These are phyloP conservation scores for Mycena chlorophos DNA, from an alignment of 768 basidiomycete genomes.

Conservation along the genomic window DNA sequence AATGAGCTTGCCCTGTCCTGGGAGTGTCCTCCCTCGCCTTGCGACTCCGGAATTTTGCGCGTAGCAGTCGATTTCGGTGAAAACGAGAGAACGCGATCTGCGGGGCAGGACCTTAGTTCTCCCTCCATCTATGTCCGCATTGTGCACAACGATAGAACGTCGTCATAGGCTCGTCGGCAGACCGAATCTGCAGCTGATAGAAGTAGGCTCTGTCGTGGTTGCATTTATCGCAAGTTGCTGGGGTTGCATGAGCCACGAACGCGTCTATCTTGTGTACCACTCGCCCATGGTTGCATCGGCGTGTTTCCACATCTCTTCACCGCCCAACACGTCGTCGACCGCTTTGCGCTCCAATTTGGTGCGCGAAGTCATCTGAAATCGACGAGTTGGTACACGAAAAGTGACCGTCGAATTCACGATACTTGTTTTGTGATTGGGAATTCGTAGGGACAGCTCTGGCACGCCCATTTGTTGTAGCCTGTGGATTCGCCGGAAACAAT, in stretches of 20 bases:
- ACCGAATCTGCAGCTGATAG: constrained; percentile 94
- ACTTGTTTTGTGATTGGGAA: constrained; percentile 89
- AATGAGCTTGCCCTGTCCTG: too few relatives aligned
- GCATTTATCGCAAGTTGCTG: constrained; percentile 73
- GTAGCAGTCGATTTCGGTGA: too few relatives aligned
- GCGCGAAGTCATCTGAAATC: constrained; percentile 83
- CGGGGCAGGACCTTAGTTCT: too few relatives aligned
- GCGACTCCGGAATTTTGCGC: too few relatives aligned
- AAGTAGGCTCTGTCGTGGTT: constrained; percentile 87
- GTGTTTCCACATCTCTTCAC: constrained; percentile 91
- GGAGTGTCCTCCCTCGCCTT: too few relatives aligned
- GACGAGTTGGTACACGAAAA: not conserved
- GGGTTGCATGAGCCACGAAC: not conserved
- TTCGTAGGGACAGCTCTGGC: constrained; percentile 93
- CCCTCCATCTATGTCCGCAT: constrained; percentile 70
- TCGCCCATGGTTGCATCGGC: constrained; percentile 84
- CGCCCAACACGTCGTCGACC: constrained; percentile 94
- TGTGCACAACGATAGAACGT: constrained; percentile 66
- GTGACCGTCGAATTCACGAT: not conserved
- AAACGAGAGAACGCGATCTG: too few relatives aligned
- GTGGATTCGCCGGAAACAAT: constrained; percentile 68
- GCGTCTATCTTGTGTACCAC: constrained; percentile 22
- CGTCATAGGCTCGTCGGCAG: constrained; percentile 91
- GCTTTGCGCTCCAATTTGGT: constrained; percentile 85
- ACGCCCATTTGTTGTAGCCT: constrained; percentile 89